phyloP scores from a whole-genome alignment of 2,329 filamentous ascomycete species.

The Hortaea werneckii region DNA sequence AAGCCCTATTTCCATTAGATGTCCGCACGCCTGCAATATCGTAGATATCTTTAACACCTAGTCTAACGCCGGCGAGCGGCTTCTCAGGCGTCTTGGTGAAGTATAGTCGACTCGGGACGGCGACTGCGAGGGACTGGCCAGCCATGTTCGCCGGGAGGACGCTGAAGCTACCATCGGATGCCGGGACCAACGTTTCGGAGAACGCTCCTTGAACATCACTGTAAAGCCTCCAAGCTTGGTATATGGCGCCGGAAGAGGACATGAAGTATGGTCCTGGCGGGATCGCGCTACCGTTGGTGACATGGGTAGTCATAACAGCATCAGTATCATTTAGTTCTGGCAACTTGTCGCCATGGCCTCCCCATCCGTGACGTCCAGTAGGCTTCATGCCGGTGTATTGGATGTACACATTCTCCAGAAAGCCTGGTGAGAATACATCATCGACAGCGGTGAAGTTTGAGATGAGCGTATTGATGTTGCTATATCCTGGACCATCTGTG shows the following conservation, averaged over 20 bases:
- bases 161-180: constrained; percentile 30
- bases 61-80: constrained; percentile 49
- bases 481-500: constrained; percentile 15
- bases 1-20: constrained; percentile 49
- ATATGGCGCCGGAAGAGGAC: constrained; percentile 35
- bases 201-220: constrained; percentile 42
- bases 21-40: constrained; percentile 48
- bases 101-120: constrained; percentile 52
- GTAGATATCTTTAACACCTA: constrained; percentile 55
- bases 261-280: constrained; percentile 43
- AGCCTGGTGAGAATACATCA: constrained; percentile 33
- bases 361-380: constrained; percentile 2
- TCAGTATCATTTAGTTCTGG: constrained; percentile 8
- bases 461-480: constrained; percentile 17
- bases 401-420: constrained; percentile 25
- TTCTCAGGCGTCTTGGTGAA: constrained; percentile 43
- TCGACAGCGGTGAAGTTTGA: constrained; percentile 25
- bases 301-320: constrained; percentile 9
- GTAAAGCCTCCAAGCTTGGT: constrained; percentile 41
- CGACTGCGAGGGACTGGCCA: constrained; percentile 36
- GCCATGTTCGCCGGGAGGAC: constrained; percentile 31
- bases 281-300: constrained; percentile 17
- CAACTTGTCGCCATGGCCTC: background rate
- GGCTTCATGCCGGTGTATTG: constrained; percentile 11
- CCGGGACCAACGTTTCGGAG: constrained; percentile 35